These are phyloP conservation scores for Phlebiopsis flavidoalba DNA, from an alignment of 768 basidiomycete genomes.

Conservation along the genomic window DNA sequence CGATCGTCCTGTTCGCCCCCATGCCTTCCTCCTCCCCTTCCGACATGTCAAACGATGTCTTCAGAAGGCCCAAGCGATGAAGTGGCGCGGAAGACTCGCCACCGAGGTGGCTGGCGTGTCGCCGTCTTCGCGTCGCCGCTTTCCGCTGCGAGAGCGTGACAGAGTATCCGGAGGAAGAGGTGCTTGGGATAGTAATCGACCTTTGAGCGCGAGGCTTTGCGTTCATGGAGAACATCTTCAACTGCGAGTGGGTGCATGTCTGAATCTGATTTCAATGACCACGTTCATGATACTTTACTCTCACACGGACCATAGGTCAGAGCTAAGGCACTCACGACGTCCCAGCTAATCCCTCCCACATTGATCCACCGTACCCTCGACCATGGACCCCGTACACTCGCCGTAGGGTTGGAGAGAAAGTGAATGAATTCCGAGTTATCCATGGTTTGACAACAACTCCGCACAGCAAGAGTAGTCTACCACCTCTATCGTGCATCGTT, in stretches of 20 bases:
- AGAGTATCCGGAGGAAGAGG: constrained; percentile 63
- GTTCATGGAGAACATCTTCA: constrained; percentile 58
- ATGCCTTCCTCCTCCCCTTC: constrained; percentile 27
- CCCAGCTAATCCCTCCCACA: constrained; percentile 59
- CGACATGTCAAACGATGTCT: background rate
- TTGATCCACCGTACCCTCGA: constrained; percentile 72
- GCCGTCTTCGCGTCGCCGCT: constrained; percentile 5
- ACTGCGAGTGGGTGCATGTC: constrained; percentile 65
- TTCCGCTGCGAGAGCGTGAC: constrained; percentile 42
- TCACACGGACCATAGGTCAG: constrained; percentile 47
- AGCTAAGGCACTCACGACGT: constrained; percentile 59
- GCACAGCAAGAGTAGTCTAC: constrained; percentile 54
- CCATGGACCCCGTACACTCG: constrained; percentile 46
- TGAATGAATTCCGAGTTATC: constrained; percentile 50
- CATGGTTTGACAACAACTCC: constrained; percentile 44
- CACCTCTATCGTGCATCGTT: constrained; percentile 57
- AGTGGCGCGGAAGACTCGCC: constrained; percentile 18
- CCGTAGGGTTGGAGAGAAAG: constrained; percentile 29
- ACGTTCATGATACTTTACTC: background rate
- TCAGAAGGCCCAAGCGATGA: constrained; percentile 20
- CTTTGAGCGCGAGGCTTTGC: constrained; percentile 48
- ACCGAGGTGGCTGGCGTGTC: background rate
- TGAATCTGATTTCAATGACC: constrained; percentile 14
- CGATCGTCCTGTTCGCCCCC: constrained; percentile 29
- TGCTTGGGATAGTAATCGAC: constrained; percentile 63